Evolutionary conservation across 148 eudicot genomes (phyloP).

Genomic region (Chenopodium formosanum): DNA sequence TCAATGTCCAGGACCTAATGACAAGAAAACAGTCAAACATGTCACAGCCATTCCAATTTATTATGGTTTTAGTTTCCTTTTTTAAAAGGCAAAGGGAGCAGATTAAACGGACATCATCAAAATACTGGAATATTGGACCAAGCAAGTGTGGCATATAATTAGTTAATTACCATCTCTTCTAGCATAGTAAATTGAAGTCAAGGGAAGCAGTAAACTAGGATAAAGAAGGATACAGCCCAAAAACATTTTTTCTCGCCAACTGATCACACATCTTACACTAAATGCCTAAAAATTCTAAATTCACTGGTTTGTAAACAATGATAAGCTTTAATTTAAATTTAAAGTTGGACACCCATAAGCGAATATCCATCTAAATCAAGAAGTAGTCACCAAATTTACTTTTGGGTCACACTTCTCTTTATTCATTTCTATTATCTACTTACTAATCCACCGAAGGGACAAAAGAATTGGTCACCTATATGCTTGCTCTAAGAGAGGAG

Average conservation of each 20-base stretch:
- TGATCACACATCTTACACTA: neutral
- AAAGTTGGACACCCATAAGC: neutral
- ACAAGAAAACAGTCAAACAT: neutral
- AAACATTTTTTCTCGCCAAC: neutral
- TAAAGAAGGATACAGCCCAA: neutral
- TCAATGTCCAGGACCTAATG: conserved; percentile 71
- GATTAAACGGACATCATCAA: neutral
- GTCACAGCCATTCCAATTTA: neutral
- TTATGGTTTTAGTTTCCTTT: neutral
- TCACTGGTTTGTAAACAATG: neutral
- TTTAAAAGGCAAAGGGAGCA: neutral
- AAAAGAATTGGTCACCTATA: neutral
- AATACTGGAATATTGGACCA: neutral
- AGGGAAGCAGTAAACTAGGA: neutral
- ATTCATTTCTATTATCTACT: too few relatives aligned
- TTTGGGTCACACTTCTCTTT: neutral
- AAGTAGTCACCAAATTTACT: neutral
- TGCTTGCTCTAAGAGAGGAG: neutral
- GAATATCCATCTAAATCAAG: neutral
- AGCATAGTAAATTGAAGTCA: neutral
- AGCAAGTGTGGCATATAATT: neutral
- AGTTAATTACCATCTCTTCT: neutral
- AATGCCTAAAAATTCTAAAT: neutral
- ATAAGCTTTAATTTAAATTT: neutral
- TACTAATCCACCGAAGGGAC: neutral